These are phyloP conservation scores for Coemansia sp. DNA, from an alignment of 192 early-diverging fungal genomes.

Conservation along the genomic window DNA sequence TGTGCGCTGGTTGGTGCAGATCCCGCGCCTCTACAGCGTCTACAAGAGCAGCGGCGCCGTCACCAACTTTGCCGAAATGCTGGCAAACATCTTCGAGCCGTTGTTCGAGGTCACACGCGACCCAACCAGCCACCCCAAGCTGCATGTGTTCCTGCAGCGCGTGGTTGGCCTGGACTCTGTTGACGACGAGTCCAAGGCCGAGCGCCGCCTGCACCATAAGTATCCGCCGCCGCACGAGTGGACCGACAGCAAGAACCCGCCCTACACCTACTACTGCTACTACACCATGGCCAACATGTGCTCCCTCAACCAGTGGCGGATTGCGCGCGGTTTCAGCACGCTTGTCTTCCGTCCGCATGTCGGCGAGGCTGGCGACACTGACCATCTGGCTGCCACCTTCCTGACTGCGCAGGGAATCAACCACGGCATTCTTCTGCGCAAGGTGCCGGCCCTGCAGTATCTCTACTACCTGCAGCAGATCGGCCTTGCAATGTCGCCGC, in stretches of 20 bases:
- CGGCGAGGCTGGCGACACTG: conserved; percentile 94
- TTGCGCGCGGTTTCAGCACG: conserved; percentile 77
- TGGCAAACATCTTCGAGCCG: conserved; percentile 84
- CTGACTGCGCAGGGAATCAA: conserved; percentile 83
- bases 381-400: conserved; percentile 88
- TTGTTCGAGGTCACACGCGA: conserved; percentile 90
- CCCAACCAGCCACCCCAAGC: conserved; percentile 81
- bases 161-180: conserved; percentile 94
- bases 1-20: conserved; percentile 94
- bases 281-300: conserved; percentile 88
- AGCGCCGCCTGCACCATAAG: conserved; percentile 79
- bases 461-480: conserved; percentile 94
- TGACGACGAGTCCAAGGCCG: conserved; percentile 91
- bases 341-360: conserved; percentile 93
- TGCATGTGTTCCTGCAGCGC: conserved; percentile 91
- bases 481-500: conserved; percentile 94
- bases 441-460: conserved; percentile 93
- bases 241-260: conserved; percentile 70
- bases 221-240: conserved; percentile 69
- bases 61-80: conserved; percentile 72
- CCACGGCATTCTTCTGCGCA: conserved; percentile 91
- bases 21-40: conserved; percentile 88
- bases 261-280: conserved; percentile 93
- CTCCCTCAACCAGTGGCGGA: conserved; percentile 77
- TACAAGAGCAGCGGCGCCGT: conserved; percentile 70